A percentile compares a stretch with the other conserved stretches of the same genome.
These are phyloP conservation scores for Trichoderma koningii DNA, from an alignment of 2,329 filamentous ascomycete genomes.

Conservation along the genomic window DNA sequence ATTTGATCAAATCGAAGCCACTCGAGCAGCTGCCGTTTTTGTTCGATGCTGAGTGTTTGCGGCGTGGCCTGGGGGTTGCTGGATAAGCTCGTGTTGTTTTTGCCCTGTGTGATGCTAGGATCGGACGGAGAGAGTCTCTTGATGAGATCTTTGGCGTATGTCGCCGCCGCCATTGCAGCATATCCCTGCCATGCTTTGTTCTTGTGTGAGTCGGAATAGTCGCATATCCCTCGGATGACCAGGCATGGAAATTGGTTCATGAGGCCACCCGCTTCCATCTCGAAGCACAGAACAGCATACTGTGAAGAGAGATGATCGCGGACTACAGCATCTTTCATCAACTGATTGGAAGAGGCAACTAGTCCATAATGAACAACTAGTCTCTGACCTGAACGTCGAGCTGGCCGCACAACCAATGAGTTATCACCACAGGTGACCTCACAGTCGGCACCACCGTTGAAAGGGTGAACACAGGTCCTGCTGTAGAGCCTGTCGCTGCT, in stretches of 20 bases:
- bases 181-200: conserved; percentile 28
- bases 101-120: too few species aligned
- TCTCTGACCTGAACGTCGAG: background rate
- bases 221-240: conserved; percentile 42
- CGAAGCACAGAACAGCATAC: conserved; percentile 30
- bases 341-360: conserved; percentile 29
- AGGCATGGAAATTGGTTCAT: conserved; percentile 38
- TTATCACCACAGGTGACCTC: background rate
- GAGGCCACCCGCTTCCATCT: conserved; percentile 29
- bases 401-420: background rate
- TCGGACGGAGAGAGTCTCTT: background rate
- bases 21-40: conserved; percentile 29
- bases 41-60: background rate
- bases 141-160: conserved; percentile 36
- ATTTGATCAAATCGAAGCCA: conserved; percentile 45
- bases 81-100: background rate
- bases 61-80: background rate
- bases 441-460: background rate
- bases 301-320: conserved; percentile 23
- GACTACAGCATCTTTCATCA: conserved; percentile 30
- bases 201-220: conserved; percentile 41
- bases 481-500: conserved; percentile 27
- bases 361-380: background rate
- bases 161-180: conserved; percentile 36
- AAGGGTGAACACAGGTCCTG: conserved; percentile 18